These are phyloP conservation scores for Chlamydomonas incerta DNA, from an alignment of 139 green algal genomes.

Conservation along the genomic window DNA sequence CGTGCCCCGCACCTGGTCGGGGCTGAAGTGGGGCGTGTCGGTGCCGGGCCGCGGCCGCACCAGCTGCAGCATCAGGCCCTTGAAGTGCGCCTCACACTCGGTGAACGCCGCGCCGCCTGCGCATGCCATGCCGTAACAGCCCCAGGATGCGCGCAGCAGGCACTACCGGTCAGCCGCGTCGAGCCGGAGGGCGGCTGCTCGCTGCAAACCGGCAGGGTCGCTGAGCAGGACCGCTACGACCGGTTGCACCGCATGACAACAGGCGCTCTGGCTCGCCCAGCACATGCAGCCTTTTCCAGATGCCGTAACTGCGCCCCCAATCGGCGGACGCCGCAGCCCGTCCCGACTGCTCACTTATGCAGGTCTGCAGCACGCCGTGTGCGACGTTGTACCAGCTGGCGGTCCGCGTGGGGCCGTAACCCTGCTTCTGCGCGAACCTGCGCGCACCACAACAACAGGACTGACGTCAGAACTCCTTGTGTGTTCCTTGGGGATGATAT, in stretches of 20 bases:
- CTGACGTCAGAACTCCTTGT: background rate
- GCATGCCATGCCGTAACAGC: background rate
- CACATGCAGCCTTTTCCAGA: too few relatives aligned
- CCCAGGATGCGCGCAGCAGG: too few relatives aligned
- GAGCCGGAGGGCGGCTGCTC: too few relatives aligned
- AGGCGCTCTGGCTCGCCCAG: too few relatives aligned
- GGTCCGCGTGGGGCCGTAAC: conserved; percentile 30
- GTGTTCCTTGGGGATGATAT: background rate
- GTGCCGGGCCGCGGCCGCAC: conserved; percentile 46
- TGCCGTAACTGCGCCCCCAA: too few relatives aligned
- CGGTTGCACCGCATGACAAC: too few relatives aligned
- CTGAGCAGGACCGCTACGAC: too few relatives aligned
- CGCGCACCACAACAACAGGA: background rate
- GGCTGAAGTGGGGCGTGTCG: conserved; percentile 40
- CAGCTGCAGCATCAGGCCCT: conserved; percentile 37
- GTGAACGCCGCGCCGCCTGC: conserved; percentile 38
- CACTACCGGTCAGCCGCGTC: too few relatives aligned
- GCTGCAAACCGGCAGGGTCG: too few relatives aligned
- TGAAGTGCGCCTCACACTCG: conserved; percentile 45
- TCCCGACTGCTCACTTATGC: conserved; percentile 16
- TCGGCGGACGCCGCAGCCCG: too few relatives aligned
- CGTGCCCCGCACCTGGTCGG: conserved; percentile 54
- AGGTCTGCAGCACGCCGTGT: conserved; percentile 27
- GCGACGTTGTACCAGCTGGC: conserved; percentile 37
- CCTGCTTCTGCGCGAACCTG: conserved; percentile 49